phyloP scores from a whole-genome alignment of 441 rosid genomes.

The Croton setiger region DNA sequence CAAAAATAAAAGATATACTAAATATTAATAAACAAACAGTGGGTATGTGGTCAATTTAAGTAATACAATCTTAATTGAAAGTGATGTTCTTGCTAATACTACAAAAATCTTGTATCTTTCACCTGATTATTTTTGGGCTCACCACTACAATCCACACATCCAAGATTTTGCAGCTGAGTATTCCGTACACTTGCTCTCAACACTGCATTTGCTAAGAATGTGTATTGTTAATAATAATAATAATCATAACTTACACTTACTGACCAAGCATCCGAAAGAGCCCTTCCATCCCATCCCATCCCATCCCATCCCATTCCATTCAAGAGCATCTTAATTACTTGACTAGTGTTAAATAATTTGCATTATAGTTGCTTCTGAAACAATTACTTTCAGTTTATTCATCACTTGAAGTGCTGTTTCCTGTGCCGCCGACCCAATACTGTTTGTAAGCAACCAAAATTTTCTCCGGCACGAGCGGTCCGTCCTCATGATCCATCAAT shows the following conservation, averaged over 20 bases:
- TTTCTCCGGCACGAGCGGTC: slow-evolving; percentile 87
- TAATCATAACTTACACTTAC: slow-evolving; percentile 24
- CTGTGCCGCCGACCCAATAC: slow-evolving; percentile 70
- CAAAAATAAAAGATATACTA: too few relatives aligned
- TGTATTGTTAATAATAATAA: too few relatives aligned
- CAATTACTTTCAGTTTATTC: slow-evolving; percentile 16
- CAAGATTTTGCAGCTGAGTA: slow-evolving; percentile 4
- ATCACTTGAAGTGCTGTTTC: slow-evolving; percentile 45
- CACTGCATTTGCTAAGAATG: neutral
- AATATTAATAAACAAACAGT: slow-evolving; percentile 16
- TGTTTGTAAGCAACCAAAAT: slow-evolving; percentile 71
- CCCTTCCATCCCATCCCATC: too few relatives aligned
- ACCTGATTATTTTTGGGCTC: slow-evolving; percentile 22
- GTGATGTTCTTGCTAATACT: neutral
- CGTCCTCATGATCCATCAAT: slow-evolving; percentile 91
- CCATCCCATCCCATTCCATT: neutral
- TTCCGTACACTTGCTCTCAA: neutral
- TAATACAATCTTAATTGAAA: neutral
- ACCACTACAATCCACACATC: slow-evolving; percentile 8
- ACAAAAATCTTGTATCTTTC: slow-evolving; percentile 17
- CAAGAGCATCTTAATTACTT: slow-evolving; percentile 8
- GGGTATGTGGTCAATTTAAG: neutral
- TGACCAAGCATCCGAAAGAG: slow-evolving; percentile 18
- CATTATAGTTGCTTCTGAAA: neutral
- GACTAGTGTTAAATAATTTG: slow-evolving; percentile 2